Percentiles rank a stretch among this genome's conserved stretches.
These are phyloP conservation scores for Cryoendolithus antarcticus DNA, from an alignment of 2,329 filamentous ascomycete species.

Conservation along the genomic window DNA sequence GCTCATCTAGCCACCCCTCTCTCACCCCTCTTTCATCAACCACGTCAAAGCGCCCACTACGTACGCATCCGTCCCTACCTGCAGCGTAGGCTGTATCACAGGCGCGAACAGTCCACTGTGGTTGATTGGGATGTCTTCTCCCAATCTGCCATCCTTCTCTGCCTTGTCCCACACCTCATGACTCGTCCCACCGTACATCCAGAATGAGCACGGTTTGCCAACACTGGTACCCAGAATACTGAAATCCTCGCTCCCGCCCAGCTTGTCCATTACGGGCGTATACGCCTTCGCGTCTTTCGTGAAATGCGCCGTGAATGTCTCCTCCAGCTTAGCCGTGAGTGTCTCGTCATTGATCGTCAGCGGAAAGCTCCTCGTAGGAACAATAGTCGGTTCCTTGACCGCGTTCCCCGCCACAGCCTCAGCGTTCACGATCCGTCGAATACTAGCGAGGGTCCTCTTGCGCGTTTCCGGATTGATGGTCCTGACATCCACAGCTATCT, in stretches of 20 bases:
- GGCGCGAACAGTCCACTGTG: slow-evolving; percentile 49
- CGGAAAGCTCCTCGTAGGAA: slow-evolving; percentile 32
- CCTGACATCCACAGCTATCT: slow-evolving; percentile 44
- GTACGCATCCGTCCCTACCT: slow-evolving; percentile 31
- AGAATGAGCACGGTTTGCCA: slow-evolving; percentile 42
- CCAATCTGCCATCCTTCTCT: slow-evolving; percentile 31
- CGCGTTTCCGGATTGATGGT: slow-evolving; percentile 35
- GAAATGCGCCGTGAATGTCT: slow-evolving; percentile 37
- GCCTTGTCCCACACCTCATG: slow-evolving; percentile 38
- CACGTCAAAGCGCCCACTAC: slow-evolving; percentile 24
- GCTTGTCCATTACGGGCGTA: slow-evolving; percentile 27
- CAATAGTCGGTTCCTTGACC: slow-evolving; percentile 32
- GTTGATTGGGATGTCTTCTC: slow-evolving; percentile 44
- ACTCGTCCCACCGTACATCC: slow-evolving; percentile 44
- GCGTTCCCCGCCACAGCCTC: slow-evolving; percentile 41
- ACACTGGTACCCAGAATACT: slow-evolving; percentile 40
- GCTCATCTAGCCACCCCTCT: too few relatives aligned
- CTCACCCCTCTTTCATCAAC: slow-evolving; percentile 13
- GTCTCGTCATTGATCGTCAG: slow-evolving; percentile 40
- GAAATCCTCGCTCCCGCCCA: slow-evolving; percentile 47
- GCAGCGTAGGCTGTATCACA: slow-evolving; percentile 46
- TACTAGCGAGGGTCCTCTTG: slow-evolving; percentile 32
- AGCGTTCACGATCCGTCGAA: slow-evolving; percentile 42
- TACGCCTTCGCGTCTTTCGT: slow-evolving; percentile 20
- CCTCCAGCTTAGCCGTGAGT: slow-evolving; percentile 31